Conservation (phyloP, 495 filamentous ascomycete genomes). For the Schizothecium vesticola region DNA sequence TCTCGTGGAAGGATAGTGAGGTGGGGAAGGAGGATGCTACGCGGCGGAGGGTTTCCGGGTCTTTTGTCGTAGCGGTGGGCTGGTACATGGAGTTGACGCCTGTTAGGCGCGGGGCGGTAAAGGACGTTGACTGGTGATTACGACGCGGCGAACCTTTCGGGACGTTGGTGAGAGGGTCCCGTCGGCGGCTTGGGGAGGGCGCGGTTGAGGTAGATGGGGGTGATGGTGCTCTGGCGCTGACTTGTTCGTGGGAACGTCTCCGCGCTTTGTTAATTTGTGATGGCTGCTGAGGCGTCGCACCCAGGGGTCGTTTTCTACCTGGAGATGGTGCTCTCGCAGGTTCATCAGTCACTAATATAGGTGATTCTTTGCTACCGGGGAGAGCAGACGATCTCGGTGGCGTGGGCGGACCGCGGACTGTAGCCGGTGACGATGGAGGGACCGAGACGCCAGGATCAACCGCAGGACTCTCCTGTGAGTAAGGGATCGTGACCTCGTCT, state of each 20-base stretch:
- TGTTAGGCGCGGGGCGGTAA: conserved; percentile 2
- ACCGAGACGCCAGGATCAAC: neutral
- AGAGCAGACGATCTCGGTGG: conserved; percentile 4
- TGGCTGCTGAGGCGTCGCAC: neutral
- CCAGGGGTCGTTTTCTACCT: neutral
- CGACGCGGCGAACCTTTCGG: conserved; percentile 8
- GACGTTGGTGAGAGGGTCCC: conserved; percentile 1
- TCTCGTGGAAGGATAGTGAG: conserved; percentile 20
- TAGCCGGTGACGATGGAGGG: neutral
- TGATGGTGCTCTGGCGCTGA: neutral
- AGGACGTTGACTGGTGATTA: neutral
- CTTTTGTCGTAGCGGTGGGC: neutral
- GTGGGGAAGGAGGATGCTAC: neutral
- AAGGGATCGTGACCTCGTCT: neutral
- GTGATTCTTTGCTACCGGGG: neutral
- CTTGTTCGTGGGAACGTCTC: neutral
- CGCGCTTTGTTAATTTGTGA: neutral
- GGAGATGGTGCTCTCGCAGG: neutral
- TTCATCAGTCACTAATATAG: neutral
- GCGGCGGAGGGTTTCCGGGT: neutral
- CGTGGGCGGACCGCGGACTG: neutral
- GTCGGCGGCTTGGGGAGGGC: neutral
- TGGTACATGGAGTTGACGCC: conserved; percentile 17
- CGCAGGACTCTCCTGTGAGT: neutral
- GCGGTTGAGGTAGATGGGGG: neutral